Conservation (phyloP, 805 yeast species). For the Babjeviella inositovora region DNA sequence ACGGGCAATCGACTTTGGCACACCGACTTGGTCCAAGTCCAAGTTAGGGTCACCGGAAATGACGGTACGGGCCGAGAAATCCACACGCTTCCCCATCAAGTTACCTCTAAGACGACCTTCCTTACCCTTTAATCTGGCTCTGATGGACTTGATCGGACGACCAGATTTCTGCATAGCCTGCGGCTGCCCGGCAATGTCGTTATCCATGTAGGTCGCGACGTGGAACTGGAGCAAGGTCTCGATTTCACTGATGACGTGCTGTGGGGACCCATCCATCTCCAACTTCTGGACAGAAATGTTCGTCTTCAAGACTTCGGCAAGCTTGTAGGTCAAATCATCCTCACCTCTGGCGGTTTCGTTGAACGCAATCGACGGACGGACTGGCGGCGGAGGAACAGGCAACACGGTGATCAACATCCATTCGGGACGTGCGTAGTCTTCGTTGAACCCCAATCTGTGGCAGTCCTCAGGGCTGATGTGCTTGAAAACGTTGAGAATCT, state of each 20-base stretch:
- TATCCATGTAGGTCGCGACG: constrained; percentile 98
- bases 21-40: constrained; percentile 97
- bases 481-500: constrained; percentile 79
- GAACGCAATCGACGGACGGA: constrained; percentile 95
- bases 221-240: constrained; percentile 93
- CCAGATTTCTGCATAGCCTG: constrained; percentile 98
- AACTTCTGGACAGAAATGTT: constrained; percentile 93
- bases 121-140: constrained; percentile 99
- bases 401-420: constrained; percentile 96
- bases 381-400: constrained; percentile 99
- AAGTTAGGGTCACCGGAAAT: constrained; percentile 98
- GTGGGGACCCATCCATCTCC: constrained; percentile 98
- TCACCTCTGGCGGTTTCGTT: constrained; percentile 98
- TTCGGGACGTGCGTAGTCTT: constrained; percentile 96
- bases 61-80: constrained; percentile 96
- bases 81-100: constrained; percentile 98
- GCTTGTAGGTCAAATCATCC: constrained; percentile 94
- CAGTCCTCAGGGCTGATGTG: constrained; percentile 84
- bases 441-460: constrained; percentile 70
- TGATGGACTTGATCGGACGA: constrained; percentile 93
- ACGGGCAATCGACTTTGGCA: constrained; percentile 91
- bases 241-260: constrained; percentile 92
- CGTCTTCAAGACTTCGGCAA: constrained; percentile 94
- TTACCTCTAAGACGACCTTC: constrained; percentile 99
- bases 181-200: constrained; percentile 99